Base-by-base conservation (phyloP, 2,329 filamentous ascomycete species). In the Elsinoe batatas region DNA sequence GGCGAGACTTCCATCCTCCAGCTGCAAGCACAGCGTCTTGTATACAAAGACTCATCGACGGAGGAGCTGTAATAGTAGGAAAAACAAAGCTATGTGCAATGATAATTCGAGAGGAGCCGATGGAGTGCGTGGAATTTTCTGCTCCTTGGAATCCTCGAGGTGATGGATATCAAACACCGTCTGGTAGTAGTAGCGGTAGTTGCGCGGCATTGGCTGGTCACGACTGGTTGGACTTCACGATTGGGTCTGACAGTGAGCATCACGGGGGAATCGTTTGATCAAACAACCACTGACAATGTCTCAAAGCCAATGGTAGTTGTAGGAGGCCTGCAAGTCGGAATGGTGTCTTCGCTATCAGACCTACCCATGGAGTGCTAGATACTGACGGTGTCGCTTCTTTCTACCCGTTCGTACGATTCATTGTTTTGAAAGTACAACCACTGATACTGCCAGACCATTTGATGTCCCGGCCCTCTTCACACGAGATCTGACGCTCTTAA, bases 141-240 rank as follows among this genome's bases (percentile, higher is more conserved):
- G 62, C 62, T 43, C 69, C 69, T 1, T 70, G 68, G 56, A 71
- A 71, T 46, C 68, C 69, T 12, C 63, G 69, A 12, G 69, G 66
- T 5, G 69, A 71, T 55, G 68, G 68, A 2, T 71, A 64, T 58
- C 61, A 66, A 4, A 67, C 64, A 2, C 66, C 63, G 38, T 65
- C 64, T 3, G 66, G 63, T 1, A 68, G 64, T 0, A 70, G 67
- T 0, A 62, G 66, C 1, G 69, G 68, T 0, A 62, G 63, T n/a
- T 68, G 63, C 1, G 65, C 63, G 37, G 61, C 66, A 0, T 60
- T 73, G 0, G 70, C 68, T 7, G 65, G 67, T 0, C 73, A 73
- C 57, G 64, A 68, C 32, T 73, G 71, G 71, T 63, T 74, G 5
- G 71, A 74, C 56, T 65, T 64, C 20, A 66, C 69, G 5, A 66